Evolutionary conservation across 2,329 filamentous ascomycete genomes (phyloP).

Genomic region (Pseudodiploospora longispora): DNA sequence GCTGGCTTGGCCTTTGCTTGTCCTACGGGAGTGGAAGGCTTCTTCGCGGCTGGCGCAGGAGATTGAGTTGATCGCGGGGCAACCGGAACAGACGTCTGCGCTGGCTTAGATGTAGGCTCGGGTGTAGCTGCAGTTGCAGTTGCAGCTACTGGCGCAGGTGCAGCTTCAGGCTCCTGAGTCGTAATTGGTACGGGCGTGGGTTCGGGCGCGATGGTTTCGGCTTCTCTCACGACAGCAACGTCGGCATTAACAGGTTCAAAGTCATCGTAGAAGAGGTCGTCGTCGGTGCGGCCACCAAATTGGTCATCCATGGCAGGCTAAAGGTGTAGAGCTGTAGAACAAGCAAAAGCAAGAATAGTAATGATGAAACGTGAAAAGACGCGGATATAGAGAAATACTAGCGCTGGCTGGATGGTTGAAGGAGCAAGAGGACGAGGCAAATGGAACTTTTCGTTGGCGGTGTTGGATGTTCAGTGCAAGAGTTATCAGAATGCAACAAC

Average conservation of each 20-base stretch:
- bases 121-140: slow-evolving; percentile 8
- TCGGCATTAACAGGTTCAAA: slow-evolving; percentile 46
- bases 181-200: background rate
- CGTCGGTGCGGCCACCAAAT: slow-evolving; percentile 52
- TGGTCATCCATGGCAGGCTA: slow-evolving; percentile 47
- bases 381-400: background rate
- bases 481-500: no score
- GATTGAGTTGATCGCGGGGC: slow-evolving; percentile 8
- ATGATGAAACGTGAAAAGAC: background rate
- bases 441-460: no score
- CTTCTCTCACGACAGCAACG: slow-evolving; percentile 17
- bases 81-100: slow-evolving; percentile 5
- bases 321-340: background rate
- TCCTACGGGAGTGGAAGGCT: slow-evolving; percentile 7
- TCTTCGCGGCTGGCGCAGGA: slow-evolving; percentile 4
- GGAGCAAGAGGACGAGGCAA: no score
- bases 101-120: slow-evolving; percentile 5
- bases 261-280: slow-evolving; percentile 55
- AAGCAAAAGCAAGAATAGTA: background rate
- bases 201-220: background rate
- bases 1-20: slow-evolving; percentile 2
- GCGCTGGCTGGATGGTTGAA: background rate
- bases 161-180: background rate
- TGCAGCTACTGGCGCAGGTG: background rate
- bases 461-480: no score